Evolutionary conservation across 176 grass and related monocot genomes (phyloP).

Genomic region (Carex littledalei): DNA sequence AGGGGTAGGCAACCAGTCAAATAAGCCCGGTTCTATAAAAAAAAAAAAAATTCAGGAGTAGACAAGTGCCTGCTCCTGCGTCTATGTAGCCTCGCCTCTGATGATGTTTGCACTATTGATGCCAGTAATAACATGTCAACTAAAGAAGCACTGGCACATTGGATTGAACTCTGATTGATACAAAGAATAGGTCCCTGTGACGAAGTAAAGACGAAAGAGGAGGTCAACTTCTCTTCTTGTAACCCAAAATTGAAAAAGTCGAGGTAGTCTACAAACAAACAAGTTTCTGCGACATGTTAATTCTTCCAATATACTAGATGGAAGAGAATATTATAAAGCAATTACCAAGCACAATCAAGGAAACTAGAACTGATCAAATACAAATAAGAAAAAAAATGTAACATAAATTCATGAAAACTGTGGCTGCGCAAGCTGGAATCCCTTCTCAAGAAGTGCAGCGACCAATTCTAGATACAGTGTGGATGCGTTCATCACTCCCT

Average conservation of each 20-base stretch:
- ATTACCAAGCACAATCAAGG: neutral
- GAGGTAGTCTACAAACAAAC: neutral
- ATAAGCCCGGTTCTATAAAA: no score
- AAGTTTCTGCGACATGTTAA: neutral
- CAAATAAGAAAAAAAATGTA: neutral
- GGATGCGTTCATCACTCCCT: slow-evolving; percentile 18
- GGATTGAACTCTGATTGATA: neutral
- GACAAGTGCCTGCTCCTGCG: no score
- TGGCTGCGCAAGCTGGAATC: slow-evolving; percentile 7
- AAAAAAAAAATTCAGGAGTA: no score
- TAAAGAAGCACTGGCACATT: neutral
- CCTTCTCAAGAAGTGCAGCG: slow-evolving; percentile 18
- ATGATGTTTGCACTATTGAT: neutral
- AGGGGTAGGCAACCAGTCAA: no score
- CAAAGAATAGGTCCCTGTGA: slow-evolving; percentile 1
- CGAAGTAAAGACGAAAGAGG: neutral
- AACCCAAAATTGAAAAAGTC: neutral
- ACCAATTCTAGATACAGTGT: slow-evolving; percentile 5
- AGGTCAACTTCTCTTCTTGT: neutral
- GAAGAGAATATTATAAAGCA: neutral
- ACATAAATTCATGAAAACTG: neutral
- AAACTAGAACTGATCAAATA: neutral
- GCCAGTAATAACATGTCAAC: neutral
- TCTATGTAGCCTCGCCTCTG: no score
- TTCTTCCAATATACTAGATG: neutral